Evolutionary conservation across 441 rosid species (phyloP).

Genomic region (Macaranga tanarius): DNA sequence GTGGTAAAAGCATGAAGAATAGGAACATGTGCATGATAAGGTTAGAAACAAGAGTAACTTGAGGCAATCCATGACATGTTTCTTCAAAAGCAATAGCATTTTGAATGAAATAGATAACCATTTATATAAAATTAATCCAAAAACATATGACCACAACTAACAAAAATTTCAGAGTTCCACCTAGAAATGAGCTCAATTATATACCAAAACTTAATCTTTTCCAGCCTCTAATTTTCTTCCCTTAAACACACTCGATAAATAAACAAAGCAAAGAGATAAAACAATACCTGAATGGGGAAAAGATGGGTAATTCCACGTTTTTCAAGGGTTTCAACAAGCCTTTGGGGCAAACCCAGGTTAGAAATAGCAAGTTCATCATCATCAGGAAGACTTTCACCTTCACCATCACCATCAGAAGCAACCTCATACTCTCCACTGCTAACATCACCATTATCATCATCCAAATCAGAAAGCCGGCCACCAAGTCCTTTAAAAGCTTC

Average conservation of each 20-base stretch:
- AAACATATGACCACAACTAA: not conserved
- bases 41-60: not conserved
- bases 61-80: not conserved
- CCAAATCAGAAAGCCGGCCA: constrained; percentile 39
- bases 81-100: not conserved
- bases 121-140: not conserved
- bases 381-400: constrained; percentile 11
- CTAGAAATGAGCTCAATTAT: constrained; percentile 7
- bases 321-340: constrained; percentile 66
- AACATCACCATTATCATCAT: constrained; percentile 30
- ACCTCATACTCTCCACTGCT: constrained; percentile 7
- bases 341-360: constrained; percentile 68
- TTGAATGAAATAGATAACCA: not conserved
- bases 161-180: not conserved
- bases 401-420: constrained; percentile 9
- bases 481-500: constrained; percentile 78
- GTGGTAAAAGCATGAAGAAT: not conserved
- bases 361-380: constrained; percentile 71
- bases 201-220: not conserved
- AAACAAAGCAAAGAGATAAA: not conserved
- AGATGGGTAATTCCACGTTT: constrained; percentile 90
- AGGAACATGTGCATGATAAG: not conserved
- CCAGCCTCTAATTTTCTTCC: not conserved
- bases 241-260: not conserved
- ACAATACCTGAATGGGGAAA: constrained; percentile 83